phyloP scores from a whole-genome alignment of 805 yeast genomes.

The Monosporozyma unispora region DNA sequence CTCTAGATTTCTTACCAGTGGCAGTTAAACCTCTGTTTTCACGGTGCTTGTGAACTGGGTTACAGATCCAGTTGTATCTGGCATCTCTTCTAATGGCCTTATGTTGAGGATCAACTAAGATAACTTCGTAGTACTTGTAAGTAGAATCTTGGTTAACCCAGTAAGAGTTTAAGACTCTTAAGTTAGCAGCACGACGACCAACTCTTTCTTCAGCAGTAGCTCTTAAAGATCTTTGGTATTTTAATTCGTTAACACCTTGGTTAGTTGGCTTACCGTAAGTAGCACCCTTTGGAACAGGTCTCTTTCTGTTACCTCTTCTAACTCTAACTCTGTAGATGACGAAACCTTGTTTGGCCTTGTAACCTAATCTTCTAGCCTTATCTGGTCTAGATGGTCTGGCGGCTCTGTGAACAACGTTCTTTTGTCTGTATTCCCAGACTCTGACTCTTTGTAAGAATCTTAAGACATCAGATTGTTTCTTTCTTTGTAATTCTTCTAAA shows the following conservation, averaged over 20 bases:
- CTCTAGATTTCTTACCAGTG: constrained; percentile 98
- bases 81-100: constrained; percentile 98
- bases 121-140: constrained; percentile 98
- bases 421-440: constrained; percentile 99
- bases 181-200: constrained; percentile 97
- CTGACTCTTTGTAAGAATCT: constrained; percentile 99
- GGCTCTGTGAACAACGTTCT: constrained; percentile 97
- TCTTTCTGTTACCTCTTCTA: constrained; percentile 99
- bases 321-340: constrained; percentile 98
- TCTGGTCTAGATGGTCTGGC: constrained; percentile 98
- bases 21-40: constrained; percentile 98
- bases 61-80: constrained; percentile 98
- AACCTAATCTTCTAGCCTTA: constrained; percentile 99
- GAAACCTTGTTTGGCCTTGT: constrained; percentile 99
- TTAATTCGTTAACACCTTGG: constrained; percentile 99
- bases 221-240: constrained; percentile 97
- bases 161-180: constrained; percentile 99
- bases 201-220: constrained; percentile 99
- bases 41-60: constrained; percentile 99
- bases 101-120: constrained; percentile 95
- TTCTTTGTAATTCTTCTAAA: constrained; percentile 98
- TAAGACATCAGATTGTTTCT: constrained; percentile 99
- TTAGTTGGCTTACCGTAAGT: constrained; percentile 99
- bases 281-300: constrained; percentile 99
- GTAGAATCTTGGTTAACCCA: constrained; percentile 99